Base-by-base conservation (phyloP, 768 basidiomycete genomes). In the Pulveroboletus sp. region DNA sequence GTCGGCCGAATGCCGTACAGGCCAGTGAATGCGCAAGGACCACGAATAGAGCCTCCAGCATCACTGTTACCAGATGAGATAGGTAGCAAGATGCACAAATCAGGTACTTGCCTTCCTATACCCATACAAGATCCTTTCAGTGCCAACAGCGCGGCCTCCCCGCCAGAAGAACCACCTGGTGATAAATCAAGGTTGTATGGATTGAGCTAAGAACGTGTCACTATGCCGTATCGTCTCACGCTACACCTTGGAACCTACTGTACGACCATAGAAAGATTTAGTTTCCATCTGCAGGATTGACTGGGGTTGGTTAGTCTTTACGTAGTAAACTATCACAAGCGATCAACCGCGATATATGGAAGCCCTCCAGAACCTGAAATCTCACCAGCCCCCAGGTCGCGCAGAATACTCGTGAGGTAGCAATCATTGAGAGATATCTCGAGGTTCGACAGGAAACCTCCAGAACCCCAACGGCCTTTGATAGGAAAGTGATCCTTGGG, bases 111-210 rank as follows among this genome's bases (percentile, higher is more conserved):
- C 65, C 71, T 73, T 30, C 77, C 75, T 24, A 78, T 61, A 6
- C 78, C 74, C 26, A 79, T 52, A 28, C 73, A 71, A 17, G 71
- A 68, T 30, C 77, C 77, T 31, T 71, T 71, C 49, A 79, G 52
- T 5, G 76, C 76, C 3, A 80, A 42, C 1, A 80, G 56, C 0
- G 79, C 76, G 4, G 71, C 68, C 59, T 79, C 80, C 27, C 79
- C 79, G 6, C 79, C 79, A 3, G 74, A 74, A 8, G 76, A 78
- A n/a, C 80, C 80, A 10, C 80, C 78, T 1, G 71, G 59, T 0
- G 74, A 76, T 18, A 77, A 59, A 8, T 61, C 45, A 2, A 70
- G 63, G 52, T 79, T 78, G 61, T 66, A 59, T 0, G 79, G 80
- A 50, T 80, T 78, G 28, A 68, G 57, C 39, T 77, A 65, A 35